phyloP scores from a whole-genome alignment of 441 rosid genomes.

The Aleurites moluccanus region DNA sequence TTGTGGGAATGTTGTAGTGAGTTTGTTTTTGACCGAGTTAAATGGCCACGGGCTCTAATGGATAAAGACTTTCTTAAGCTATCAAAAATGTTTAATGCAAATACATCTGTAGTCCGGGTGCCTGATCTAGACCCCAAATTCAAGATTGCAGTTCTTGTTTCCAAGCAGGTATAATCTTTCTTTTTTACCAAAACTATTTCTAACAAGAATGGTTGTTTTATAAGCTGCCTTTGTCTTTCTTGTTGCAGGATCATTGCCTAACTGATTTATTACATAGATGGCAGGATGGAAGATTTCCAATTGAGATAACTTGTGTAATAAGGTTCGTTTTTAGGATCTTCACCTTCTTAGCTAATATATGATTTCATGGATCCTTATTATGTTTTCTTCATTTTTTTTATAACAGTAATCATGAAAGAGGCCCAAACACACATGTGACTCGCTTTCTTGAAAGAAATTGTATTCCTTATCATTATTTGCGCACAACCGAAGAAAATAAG shows the following conservation, averaged over 20 bases:
- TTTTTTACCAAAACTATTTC: background rate
- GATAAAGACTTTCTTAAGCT: constrained; percentile 64
- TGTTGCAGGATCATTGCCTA: constrained; percentile 83
- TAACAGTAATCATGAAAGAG: constrained; percentile 87
- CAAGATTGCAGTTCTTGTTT: constrained; percentile 76
- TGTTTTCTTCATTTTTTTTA: constrained; percentile 11
- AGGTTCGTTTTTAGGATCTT: constrained; percentile 44
- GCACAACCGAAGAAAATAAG: constrained; percentile 49
- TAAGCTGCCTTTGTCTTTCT: constrained; percentile 10
- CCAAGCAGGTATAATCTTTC: constrained; percentile 58
- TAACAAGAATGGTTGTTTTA: background rate
- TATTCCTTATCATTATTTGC: constrained; percentile 76
- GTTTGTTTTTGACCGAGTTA: constrained; percentile 71
- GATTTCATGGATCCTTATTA: constrained; percentile 19
- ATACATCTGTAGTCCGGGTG: constrained; percentile 72
- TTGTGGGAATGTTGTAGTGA: constrained; percentile 56
- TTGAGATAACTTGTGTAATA: constrained; percentile 82
- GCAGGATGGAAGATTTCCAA: constrained; percentile 92
- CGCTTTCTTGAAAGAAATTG: constrained; percentile 83
- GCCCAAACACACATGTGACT: constrained; percentile 75
- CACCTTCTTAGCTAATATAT: background rate
- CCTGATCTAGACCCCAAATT: constrained; percentile 81
- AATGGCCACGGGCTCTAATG: constrained; percentile 82
- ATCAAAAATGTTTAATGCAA: constrained; percentile 54
- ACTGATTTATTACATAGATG: constrained; percentile 82